Evolutionary conservation across 2,329 filamentous ascomycete genomes (phyloP).

Genomic region (Delphinella strobiligena): DNA sequence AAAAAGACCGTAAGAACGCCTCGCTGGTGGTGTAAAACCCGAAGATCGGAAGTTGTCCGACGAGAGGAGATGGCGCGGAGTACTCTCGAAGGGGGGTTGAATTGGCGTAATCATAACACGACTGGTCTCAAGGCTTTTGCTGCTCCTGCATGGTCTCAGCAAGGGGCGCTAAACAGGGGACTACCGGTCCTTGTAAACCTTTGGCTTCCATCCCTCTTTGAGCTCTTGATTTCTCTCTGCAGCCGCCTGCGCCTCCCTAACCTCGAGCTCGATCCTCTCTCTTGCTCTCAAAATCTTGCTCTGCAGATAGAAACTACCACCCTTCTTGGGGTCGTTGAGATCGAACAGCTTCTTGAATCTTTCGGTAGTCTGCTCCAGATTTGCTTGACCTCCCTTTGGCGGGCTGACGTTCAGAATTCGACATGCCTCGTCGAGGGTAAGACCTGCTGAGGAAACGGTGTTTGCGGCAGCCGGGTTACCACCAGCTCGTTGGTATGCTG

Average conservation of each 20-base stretch:
- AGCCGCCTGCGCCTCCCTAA: constrained; percentile 59
- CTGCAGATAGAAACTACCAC: constrained; percentile 95
- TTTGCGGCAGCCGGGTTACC: constrained; percentile 28
- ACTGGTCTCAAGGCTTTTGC: constrained; percentile 6
- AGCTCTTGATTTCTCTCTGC: constrained; percentile 64
- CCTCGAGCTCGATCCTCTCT: constrained; percentile 82
- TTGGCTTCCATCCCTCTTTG: constrained; percentile 83
- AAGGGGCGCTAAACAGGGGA: constrained; percentile 1
- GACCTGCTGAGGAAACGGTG: constrained; percentile 53
- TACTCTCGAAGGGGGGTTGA: no score
- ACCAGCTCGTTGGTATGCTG: constrained; percentile 22
- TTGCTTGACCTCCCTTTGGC: constrained; percentile 63
- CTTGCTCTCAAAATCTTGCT: constrained; percentile 89
- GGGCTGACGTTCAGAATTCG: constrained; percentile 94
- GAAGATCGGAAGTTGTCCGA: no score
- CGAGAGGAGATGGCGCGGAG: no score
- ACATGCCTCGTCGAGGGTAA: constrained; percentile 93
- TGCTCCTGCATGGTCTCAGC: constrained; percentile 7
- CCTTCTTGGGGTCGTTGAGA: constrained; percentile 85
- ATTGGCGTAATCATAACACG: no score
- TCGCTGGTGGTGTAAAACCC: no score
- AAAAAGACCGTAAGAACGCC: background rate
- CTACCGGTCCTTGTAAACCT: constrained; percentile 78
- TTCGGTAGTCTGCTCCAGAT: constrained; percentile 67
- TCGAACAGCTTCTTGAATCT: constrained; percentile 94